Conservation (phyloP, 2,329 filamentous ascomycete genomes). For the Exophiala mesophila region DNA sequence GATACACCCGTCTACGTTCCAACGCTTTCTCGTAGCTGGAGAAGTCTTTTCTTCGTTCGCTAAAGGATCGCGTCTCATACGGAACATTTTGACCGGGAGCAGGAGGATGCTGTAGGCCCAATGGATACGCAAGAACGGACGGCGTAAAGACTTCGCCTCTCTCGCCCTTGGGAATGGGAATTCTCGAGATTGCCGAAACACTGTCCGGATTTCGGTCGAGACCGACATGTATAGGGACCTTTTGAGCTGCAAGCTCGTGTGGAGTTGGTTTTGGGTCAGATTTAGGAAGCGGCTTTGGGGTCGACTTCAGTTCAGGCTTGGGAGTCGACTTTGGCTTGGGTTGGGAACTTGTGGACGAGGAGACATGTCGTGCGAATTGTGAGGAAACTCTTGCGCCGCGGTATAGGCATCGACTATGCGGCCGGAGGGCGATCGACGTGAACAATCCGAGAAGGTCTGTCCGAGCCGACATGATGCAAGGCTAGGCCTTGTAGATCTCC, state of each 20-base stretch:
- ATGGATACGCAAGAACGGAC: conserved; percentile 61
- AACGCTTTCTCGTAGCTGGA: conserved; percentile 82
- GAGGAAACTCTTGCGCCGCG: conserved; percentile 1
- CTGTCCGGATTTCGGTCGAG: conserved; percentile 24
- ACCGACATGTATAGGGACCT: conserved; percentile 24
- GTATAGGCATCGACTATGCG: conserved; percentile 20
- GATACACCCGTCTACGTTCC: conserved; percentile 69
- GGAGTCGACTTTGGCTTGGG: conserved; percentile 2
- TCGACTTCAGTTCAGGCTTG: too few relatives aligned
- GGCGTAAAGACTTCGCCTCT: conserved; percentile 44
- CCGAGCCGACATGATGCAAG: not conserved
- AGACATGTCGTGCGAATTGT: conserved; percentile 11
- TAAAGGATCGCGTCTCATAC: conserved; percentile 61
- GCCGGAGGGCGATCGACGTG: conserved; percentile 14
- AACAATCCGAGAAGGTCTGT: not conserved
- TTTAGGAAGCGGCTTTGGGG: not conserved
- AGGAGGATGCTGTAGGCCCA: conserved; percentile 74
- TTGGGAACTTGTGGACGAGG: conserved; percentile 11
- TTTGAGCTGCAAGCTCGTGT: conserved; percentile 4
- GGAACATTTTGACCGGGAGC: conserved; percentile 76
- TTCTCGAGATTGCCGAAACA: conserved; percentile 25
- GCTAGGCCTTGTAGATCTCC: too few relatives aligned
- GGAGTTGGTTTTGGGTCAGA: not conserved
- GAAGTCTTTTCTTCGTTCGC: conserved; percentile 71
- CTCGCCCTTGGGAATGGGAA: conserved; percentile 29